A percentile compares a stretch with the other conserved stretches of the same genome.
These are phyloP conservation scores for Singerocomus rubriflavus DNA, from an alignment of 1,284 basidiomycete genomes.

Conservation along the genomic window DNA sequence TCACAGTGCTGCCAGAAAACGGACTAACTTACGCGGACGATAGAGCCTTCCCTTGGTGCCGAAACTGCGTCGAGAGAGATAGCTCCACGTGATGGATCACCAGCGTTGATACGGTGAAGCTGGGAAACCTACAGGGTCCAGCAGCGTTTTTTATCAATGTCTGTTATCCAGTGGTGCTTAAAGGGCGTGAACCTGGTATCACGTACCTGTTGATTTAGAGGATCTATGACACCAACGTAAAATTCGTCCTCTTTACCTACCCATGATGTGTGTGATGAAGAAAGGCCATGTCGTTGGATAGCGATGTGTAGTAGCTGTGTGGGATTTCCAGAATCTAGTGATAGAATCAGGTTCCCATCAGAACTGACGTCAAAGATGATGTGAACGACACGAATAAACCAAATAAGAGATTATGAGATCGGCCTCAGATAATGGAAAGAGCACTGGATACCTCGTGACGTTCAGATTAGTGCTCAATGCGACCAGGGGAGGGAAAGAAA, in stretches of 20 bases:
- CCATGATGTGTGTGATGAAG: constrained; percentile 24
- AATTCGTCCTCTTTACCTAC: constrained; percentile 64
- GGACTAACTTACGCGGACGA: constrained; percentile 53
- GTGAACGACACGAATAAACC: background rate
- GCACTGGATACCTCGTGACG: constrained; percentile 51
- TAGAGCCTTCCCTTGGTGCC: constrained; percentile 54
- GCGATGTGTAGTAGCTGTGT: constrained; percentile 64
- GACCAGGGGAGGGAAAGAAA: constrained; percentile 52
- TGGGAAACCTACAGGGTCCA: constrained; percentile 37
- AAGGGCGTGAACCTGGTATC: background rate
- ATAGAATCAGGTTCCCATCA: constrained; percentile 77
- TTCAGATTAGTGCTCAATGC: constrained; percentile 51
- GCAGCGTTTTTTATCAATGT: background rate
- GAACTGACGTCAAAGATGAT: constrained; percentile 40
- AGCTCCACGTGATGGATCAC: constrained; percentile 76
- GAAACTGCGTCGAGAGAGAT: constrained; percentile 66
- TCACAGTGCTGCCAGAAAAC: background rate
- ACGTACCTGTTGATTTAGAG: constrained; percentile 17
- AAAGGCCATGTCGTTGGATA: constrained; percentile 43
- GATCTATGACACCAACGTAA: constrained; percentile 51
- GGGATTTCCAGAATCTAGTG: constrained; percentile 64
- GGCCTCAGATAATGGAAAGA: background rate
- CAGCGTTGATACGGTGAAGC: constrained; percentile 65
- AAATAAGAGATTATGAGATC: constrained; percentile 1
- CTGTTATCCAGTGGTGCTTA: background rate